phyloP scores from a whole-genome alignment of 2,329 filamentous ascomycete species.

The Orbilia oligospora region DNA sequence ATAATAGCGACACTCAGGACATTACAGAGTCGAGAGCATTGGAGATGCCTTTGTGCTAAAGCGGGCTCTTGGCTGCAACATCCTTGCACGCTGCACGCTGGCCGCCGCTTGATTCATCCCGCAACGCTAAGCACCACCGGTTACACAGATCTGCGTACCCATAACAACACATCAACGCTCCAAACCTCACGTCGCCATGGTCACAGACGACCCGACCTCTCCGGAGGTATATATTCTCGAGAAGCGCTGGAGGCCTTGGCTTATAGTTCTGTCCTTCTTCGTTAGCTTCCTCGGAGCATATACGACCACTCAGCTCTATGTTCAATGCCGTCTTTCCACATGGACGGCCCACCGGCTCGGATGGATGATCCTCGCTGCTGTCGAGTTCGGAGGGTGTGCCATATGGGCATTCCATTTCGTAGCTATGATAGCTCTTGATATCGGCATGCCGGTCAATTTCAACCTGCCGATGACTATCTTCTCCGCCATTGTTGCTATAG shows the following conservation, averaged over 20 bases:
- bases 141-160: conserved; percentile 54
- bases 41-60: conserved; percentile 45
- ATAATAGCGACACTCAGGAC: neutral
- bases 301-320: conserved; percentile 58
- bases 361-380: conserved; percentile 54
- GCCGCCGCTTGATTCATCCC: conserved; percentile 24
- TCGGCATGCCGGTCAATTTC: conserved; percentile 52
- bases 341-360: conserved; percentile 39
- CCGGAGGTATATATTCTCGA: conserved; percentile 49
- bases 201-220: conserved; percentile 23
- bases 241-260: conserved; percentile 57
- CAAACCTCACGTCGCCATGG: conserved; percentile 21
- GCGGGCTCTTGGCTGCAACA: conserved; percentile 36
- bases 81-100: conserved; percentile 51
- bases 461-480: conserved; percentile 57
- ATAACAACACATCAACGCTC: conserved; percentile 24
- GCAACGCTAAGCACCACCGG: conserved; percentile 33
- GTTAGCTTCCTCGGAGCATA: conserved; percentile 59
- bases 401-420: conserved; percentile 61
- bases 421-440: conserved; percentile 60
- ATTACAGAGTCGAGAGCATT: neutral
- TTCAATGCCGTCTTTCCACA: conserved; percentile 58
- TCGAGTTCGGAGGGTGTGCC: conserved; percentile 58
- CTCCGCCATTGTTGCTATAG: conserved; percentile 53
- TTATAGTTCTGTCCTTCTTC: conserved; percentile 58